Percentiles rank a stretch among this genome's conserved stretches.
phyloP scores from a whole-genome alignment of 192 early-diverging fungal species.

The Umbelopsis sp. region DNA sequence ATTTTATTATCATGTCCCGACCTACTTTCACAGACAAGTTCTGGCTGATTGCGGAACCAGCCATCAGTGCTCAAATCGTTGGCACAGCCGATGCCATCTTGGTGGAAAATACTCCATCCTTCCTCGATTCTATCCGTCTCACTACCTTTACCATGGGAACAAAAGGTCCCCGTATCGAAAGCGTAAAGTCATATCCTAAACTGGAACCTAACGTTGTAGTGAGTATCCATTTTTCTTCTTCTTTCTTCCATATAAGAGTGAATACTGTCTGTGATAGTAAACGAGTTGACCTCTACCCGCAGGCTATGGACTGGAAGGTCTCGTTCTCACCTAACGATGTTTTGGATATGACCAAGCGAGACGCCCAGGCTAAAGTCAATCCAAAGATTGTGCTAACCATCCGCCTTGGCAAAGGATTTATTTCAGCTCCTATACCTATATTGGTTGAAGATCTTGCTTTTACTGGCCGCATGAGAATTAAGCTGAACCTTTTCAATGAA shows the following conservation, averaged over 20 bases:
- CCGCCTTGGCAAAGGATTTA: slow-evolving; percentile 83
- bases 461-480: slow-evolving; percentile 72
- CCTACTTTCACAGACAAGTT: slow-evolving; percentile 72
- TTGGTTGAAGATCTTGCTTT: slow-evolving; percentile 87
- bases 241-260: not conserved
- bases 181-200: slow-evolving; percentile 71
- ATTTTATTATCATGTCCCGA: not conserved
- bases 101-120: slow-evolving; percentile 73
- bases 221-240: slow-evolving; percentile 24
- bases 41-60: slow-evolving; percentile 92
- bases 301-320: slow-evolving; percentile 90
- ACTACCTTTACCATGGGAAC: slow-evolving; percentile 79
- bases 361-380: slow-evolving; percentile 72
- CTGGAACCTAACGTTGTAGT: slow-evolving; percentile 75
- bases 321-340: slow-evolving; percentile 85
- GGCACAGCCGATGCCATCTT: slow-evolving; percentile 74
- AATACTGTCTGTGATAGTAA: not conserved
- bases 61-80: slow-evolving; percentile 74
- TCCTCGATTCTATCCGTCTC: slow-evolving; percentile 76
- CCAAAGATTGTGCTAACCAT: slow-evolving; percentile 87
- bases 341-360: slow-evolving; percentile 68
- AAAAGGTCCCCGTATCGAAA: slow-evolving; percentile 72
- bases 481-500: slow-evolving; percentile 81
- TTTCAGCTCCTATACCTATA: slow-evolving; percentile 84
- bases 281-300: not conserved